Conservation (phyloP, 2,329 filamentous ascomycete genomes). For the Hypoxylon sp. region DNA sequence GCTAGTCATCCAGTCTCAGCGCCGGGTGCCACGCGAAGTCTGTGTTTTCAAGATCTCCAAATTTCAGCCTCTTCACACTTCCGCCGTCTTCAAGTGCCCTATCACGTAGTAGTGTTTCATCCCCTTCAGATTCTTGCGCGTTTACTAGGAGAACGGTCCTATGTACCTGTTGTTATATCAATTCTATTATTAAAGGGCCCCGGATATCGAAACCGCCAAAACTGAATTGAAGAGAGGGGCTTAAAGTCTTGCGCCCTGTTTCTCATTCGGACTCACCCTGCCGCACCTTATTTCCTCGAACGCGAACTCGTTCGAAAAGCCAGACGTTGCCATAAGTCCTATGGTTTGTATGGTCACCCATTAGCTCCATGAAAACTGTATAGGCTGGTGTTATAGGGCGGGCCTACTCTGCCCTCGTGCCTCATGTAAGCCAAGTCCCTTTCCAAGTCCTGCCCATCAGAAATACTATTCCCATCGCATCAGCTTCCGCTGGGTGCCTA, state of each 20-base stretch:
- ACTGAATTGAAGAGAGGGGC: conserved; percentile 6
- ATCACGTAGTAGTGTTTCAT: conserved; percentile 33
- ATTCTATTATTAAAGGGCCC: neutral
- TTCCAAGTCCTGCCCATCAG: neutral
- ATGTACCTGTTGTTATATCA: neutral
- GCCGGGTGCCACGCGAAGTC: conserved; percentile 44
- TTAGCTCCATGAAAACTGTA: conserved; percentile 39
- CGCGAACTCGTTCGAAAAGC: conserved; percentile 3
- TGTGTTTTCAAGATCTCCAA: conserved; percentile 53
- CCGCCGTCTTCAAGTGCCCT: conserved; percentile 29
- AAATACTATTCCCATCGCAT: neutral
- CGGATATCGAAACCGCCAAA: neutral
- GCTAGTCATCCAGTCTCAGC: conserved; percentile 37
- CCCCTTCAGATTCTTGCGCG: conserved; percentile 15
- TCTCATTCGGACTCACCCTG: conserved; percentile 8
- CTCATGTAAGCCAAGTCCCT: conserved; percentile 46
- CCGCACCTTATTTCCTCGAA: conserved; percentile 19
- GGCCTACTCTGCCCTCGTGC: conserved; percentile 34
- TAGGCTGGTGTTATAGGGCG: conserved; percentile 30
- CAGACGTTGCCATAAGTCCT: neutral
- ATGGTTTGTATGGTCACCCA: conserved; percentile 9
- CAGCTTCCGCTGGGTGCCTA: conserved; percentile 5
- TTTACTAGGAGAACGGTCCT: conserved; percentile 2
- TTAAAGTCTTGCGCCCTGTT: conserved; percentile 15
- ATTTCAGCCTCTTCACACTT: conserved; percentile 54